phyloP scores from a whole-genome alignment of 345 rosid species.

The Hibiscus trionum region DNA sequence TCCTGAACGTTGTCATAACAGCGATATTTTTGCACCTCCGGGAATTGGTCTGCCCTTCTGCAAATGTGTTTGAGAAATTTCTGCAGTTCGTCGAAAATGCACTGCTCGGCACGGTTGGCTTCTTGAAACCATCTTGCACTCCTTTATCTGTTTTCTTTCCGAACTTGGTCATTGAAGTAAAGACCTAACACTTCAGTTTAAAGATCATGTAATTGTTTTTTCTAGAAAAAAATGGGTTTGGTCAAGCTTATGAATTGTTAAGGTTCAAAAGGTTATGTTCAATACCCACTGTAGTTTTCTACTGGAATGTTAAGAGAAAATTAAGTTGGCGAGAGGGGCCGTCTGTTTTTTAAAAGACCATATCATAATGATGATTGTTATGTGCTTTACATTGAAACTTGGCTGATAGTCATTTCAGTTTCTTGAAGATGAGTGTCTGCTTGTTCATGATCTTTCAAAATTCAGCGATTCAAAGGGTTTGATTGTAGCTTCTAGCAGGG shows the following conservation, averaged over 20 bases:
- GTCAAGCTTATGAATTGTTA: background rate
- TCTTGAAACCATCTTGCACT: background rate
- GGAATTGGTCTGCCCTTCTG: constrained; percentile 49
- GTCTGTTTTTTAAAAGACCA: background rate
- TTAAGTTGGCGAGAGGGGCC: background rate
- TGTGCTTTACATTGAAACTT: background rate
- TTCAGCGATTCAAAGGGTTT: background rate
- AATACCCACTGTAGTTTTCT: background rate
- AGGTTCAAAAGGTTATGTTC: background rate
- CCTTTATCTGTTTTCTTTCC: background rate
- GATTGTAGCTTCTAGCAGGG: background rate
- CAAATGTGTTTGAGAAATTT: constrained; percentile 29
- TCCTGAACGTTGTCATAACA: constrained; percentile 35
- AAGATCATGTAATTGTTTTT: background rate
- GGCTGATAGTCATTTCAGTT: background rate
- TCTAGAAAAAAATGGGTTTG: background rate
- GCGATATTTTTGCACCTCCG: constrained; percentile 54
- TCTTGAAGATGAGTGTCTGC: background rate
- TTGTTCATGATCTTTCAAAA: background rate
- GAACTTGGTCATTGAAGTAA: background rate
- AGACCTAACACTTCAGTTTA: background rate
- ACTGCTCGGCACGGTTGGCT: no score
- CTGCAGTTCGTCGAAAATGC: no score
- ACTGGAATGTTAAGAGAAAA: background rate
- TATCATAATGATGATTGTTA: background rate